Conservation (phyloP, 805 yeast genomes). For the Priceomyces castillae region DNA sequence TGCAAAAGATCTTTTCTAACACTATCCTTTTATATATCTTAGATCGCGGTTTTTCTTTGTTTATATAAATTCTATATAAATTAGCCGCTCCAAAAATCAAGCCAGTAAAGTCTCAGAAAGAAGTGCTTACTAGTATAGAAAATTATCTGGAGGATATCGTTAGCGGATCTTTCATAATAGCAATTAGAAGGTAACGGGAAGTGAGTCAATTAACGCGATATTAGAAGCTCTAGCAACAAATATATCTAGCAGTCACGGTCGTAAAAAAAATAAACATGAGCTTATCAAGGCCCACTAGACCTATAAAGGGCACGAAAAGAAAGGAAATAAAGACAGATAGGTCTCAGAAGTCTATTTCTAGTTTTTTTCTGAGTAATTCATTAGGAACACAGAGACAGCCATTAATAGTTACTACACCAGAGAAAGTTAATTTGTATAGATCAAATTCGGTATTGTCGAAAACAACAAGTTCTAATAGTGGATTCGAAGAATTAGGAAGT, state of each 20-base stretch:
- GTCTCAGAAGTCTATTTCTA: constrained; percentile 26
- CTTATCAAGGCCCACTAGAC: constrained; percentile 7
- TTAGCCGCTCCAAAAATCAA: neutral
- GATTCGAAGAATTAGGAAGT: constrained; percentile 28
- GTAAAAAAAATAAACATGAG: constrained; percentile 4
- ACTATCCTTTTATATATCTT: neutral
- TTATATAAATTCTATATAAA: neutral
- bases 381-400: neutral
- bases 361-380: constrained; percentile 20
- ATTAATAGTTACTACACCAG: constrained; percentile 10
- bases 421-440: constrained; percentile 12
- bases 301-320: constrained; percentile 4
- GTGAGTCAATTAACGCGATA: neutral
- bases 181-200: too few relatives aligned
- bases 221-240: neutral
- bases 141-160: too few relatives aligned
- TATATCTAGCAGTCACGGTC: too few relatives aligned
- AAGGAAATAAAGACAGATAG: neutral
- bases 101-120: too few relatives aligned
- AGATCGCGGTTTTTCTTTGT: neutral
- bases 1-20: neutral
- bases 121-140: too few relatives aligned
- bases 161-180: too few relatives aligned
- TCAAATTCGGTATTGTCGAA: constrained; percentile 21
- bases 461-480: constrained; percentile 17